Evolutionary conservation across 169 alveolate species (phyloP), one percentile per base, ranked within the genome.

Genomic region (Babesia ovata): DNA sequence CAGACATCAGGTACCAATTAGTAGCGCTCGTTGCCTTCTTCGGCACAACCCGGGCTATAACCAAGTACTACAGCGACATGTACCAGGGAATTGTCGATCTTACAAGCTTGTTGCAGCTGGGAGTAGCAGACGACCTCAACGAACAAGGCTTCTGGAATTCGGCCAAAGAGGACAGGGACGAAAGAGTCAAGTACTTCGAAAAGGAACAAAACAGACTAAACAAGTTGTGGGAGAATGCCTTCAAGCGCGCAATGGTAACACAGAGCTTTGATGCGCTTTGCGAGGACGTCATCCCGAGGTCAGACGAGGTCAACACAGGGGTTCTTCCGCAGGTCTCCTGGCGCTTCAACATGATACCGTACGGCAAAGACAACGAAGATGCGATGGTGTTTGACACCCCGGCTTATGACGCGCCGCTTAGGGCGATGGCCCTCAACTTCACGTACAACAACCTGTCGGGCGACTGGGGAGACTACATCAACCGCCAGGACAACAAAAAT

Each of bases 381-480:
- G 79, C 95, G 21, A 62, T 76, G 21, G 72, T 92, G 19, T 92
- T 92, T 79, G 92, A 91, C 45, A 78, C 88, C 24, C 95, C 96
- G 0, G 61, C 92, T 52, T 90, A 89, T 62, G 95, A 92, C 44
- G 84, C 88, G 85, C 96, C 96, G 16, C 86, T 91, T 36, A 84
- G 96, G 57, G 87, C 96, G 52, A 78, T 92, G 82, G 94, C 96
- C 36, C 84, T 92, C 72, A 89, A 88, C 84, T 92, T 92, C 75
- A 92, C 96, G 45, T 87, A 88, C 87, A 92, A 92, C 86, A 92
- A 92, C 82, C 91, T 91, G 50, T 92, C 95, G 17, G 96, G 96
- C 57, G 91, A 91, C 86, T 92, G 96, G 96, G 96, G 96, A 67
- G 96, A 92, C 77, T 92, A 92, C 75, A 75, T 92, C 62, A 86